These are phyloP conservation scores for Phenoliferia sp. DNA, from an alignment of 1,284 basidiomycete species.

Conservation along the genomic window DNA sequence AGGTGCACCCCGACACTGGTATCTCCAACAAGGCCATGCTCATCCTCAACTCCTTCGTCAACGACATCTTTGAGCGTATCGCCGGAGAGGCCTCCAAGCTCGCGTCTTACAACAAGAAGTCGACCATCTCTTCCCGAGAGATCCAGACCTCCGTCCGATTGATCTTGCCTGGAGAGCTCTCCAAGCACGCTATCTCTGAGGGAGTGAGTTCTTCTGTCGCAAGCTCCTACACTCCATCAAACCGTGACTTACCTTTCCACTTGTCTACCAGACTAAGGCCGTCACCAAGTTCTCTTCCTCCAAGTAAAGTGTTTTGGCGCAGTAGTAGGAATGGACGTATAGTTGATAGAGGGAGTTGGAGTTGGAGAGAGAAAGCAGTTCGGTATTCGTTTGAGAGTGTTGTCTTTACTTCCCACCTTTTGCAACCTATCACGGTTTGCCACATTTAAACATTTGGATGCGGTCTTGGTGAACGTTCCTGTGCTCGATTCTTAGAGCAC, in stretches of 20 bases:
- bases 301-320: neutral
- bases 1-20: slow-evolving; percentile 94
- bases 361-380: neutral
- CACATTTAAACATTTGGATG: too few species aligned
- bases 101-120: slow-evolving; percentile 87
- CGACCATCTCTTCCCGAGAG: slow-evolving; percentile 88
- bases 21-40: slow-evolving; percentile 76
- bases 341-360: neutral
- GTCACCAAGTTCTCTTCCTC: slow-evolving; percentile 10
- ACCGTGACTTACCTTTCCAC: neutral
- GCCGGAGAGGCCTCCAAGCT: slow-evolving; percentile 83
- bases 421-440: too few species aligned
- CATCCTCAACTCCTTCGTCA: slow-evolving; percentile 61
- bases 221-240: too few species aligned
- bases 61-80: slow-evolving; percentile 79
- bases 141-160: slow-evolving; percentile 86
- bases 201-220: slow-evolving; percentile 47
- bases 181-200: slow-evolving; percentile 78
- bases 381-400: neutral
- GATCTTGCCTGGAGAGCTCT: slow-evolving; percentile 76
- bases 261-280: slow-evolving; percentile 49
- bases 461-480: too few species aligned
- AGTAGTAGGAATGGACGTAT: neutral
- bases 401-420: neutral
- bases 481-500: too few species aligned